Evolutionary conservation across 768 basidiomycete species (phyloP).

Genomic region (Candolleomyces eurysporus): DNA sequence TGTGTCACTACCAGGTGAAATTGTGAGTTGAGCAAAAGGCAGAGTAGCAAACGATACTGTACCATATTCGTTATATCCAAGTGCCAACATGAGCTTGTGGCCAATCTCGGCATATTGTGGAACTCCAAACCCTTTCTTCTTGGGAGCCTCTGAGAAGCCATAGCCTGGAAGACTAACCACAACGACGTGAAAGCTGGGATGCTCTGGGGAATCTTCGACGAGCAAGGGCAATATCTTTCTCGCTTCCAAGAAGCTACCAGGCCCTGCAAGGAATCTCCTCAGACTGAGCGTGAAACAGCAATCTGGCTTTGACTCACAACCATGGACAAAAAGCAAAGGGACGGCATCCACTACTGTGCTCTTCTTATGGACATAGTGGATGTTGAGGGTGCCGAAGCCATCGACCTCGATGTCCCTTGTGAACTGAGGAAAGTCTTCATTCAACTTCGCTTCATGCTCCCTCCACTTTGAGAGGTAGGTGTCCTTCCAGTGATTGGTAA

Average conservation of each 20-base stretch:
- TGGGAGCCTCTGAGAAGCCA: slow-evolving; percentile 54
- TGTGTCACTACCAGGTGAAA: slow-evolving; percentile 24
- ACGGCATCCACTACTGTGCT: slow-evolving; percentile 46
- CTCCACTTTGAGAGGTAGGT: neutral
- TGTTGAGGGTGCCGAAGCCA: slow-evolving; percentile 40
- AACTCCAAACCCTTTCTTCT: slow-evolving; percentile 40
- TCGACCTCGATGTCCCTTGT: slow-evolving; percentile 50
- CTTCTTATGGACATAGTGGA: slow-evolving; percentile 59
- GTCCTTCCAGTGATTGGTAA: slow-evolving; percentile 45
- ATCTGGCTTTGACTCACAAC: slow-evolving; percentile 35
- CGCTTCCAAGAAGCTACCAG: slow-evolving; percentile 51
- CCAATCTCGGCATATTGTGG: slow-evolving; percentile 23
- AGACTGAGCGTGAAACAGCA: neutral
- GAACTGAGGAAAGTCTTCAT: slow-evolving; percentile 53
- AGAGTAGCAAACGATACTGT: neutral
- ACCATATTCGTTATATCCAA: slow-evolving; percentile 51
- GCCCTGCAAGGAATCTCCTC: slow-evolving; percentile 35
- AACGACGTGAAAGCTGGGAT: slow-evolving; percentile 59
- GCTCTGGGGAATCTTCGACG: slow-evolving; percentile 33
- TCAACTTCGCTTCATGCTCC: slow-evolving; percentile 45
- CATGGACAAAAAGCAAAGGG: slow-evolving; percentile 45
- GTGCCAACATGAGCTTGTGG: slow-evolving; percentile 32
- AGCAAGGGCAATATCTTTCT: slow-evolving; percentile 51
- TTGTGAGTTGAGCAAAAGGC: neutral
- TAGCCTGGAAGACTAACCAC: slow-evolving; percentile 52